Percentiles rank a stretch among this genome's conserved stretches.
Conservation (phyloP, 2,329 filamentous ascomycete genomes). For the Fusarium buxicola region DNA sequence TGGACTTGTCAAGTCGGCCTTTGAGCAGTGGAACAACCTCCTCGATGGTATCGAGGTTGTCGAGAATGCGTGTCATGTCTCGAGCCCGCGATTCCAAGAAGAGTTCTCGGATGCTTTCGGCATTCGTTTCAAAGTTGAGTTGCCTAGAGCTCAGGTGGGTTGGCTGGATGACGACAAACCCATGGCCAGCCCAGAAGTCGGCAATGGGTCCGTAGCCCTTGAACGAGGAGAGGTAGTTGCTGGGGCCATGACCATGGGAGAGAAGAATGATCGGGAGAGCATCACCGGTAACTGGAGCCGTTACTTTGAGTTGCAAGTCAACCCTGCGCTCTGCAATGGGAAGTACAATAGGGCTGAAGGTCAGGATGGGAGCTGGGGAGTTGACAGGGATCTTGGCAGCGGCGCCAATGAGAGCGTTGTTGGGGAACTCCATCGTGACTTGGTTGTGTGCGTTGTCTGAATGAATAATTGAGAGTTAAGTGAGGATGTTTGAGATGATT, state of each 20-base stretch:
- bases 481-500: neutral
- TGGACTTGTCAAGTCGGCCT: slow-evolving; percentile 39
- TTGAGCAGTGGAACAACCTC: slow-evolving; percentile 37
- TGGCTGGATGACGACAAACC: slow-evolving; percentile 46
- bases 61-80: slow-evolving; percentile 41
- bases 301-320: slow-evolving; percentile 43
- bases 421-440: slow-evolving; percentile 39
- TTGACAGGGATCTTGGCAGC: slow-evolving; percentile 40
- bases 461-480: neutral
- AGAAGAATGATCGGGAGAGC: slow-evolving; percentile 43
- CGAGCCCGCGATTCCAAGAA: slow-evolving; percentile 38
- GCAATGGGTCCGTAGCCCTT: slow-evolving; percentile 43
- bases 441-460: neutral
- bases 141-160: slow-evolving; percentile 43
- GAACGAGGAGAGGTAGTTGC: slow-evolving; percentile 43
- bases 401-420: slow-evolving; percentile 37
- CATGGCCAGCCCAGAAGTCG: slow-evolving; percentile 45
- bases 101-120: slow-evolving; percentile 27
- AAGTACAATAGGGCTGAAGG: slow-evolving; percentile 41
- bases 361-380: slow-evolving; percentile 34
- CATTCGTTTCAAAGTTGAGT: slow-evolving; percentile 8
- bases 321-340: slow-evolving; percentile 28
- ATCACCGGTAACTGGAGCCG: slow-evolving; percentile 24
- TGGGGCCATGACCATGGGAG: slow-evolving; percentile 45
- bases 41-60: slow-evolving; percentile 42